Evolutionary conservation across 2,329 filamentous ascomycete genomes (phyloP).

Genomic region (Pseudocercospora fijiensis): DNA sequence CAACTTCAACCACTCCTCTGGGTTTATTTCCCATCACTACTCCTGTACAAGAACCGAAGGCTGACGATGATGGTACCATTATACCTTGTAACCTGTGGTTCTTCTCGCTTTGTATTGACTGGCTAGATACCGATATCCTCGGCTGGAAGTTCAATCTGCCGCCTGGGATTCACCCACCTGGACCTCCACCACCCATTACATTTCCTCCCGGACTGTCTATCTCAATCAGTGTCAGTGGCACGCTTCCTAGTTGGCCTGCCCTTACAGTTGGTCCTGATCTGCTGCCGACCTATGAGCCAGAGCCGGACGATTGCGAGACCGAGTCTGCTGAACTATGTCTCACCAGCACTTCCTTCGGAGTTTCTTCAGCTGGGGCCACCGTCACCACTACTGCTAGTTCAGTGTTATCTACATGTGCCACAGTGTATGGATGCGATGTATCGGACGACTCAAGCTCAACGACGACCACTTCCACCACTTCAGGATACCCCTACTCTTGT

Average conservation of each 20-base stretch:
- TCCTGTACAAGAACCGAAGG: slow-evolving; percentile 7
- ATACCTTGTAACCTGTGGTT: slow-evolving; percentile 17
- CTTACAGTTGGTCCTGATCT: slow-evolving; percentile 15
- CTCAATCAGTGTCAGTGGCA: slow-evolving; percentile 8
- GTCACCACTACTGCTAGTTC: slow-evolving; percentile 8
- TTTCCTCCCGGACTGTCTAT: slow-evolving; percentile 5
- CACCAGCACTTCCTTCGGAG: slow-evolving; percentile 15
- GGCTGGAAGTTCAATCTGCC: slow-evolving; percentile 14
- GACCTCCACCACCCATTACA: slow-evolving; percentile 9
- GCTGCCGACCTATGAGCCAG: slow-evolving; percentile 10
- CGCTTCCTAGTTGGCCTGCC: slow-evolving; percentile 9
- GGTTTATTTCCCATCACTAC: slow-evolving; percentile 8
- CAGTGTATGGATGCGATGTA: slow-evolving; percentile 12
- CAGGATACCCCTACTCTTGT: neutral
- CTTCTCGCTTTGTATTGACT: slow-evolving; percentile 15
- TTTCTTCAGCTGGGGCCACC: slow-evolving; percentile 2
- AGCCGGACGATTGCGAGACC: slow-evolving; percentile 9
- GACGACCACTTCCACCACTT: neutral
- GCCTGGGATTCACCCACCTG: slow-evolving; percentile 13
- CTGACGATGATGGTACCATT: slow-evolving; percentile 8
- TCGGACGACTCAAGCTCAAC: neutral
- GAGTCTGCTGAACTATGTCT: slow-evolving; percentile 13
- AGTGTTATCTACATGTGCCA: slow-evolving; percentile 15
- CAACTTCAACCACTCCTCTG: neutral
- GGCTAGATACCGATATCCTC: slow-evolving; percentile 9